Evolutionary conservation across 192 early-diverging fungal species (phyloP).

Genomic region (Backusella morwellensis): DNA sequence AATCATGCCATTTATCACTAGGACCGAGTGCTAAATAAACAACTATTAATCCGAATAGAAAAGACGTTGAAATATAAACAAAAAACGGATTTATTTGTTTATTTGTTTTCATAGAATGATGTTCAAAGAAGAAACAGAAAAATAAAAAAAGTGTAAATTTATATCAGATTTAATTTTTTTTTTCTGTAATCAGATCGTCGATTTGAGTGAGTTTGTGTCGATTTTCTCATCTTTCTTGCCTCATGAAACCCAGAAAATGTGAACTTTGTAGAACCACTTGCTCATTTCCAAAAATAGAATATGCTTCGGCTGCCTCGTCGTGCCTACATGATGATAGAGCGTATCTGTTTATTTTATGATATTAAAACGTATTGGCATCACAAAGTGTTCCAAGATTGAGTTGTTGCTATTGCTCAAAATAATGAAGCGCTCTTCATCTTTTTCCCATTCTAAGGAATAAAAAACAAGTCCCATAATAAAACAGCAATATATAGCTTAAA

Average conservation of each 20-base stretch:
- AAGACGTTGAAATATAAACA: constrained; percentile 10
- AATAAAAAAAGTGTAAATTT: neutral
- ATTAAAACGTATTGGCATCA: too few relatives aligned
- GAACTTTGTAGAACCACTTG: neutral
- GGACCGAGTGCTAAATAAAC: neutral
- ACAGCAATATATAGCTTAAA: too few relatives aligned
- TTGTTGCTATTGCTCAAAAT: too few relatives aligned
- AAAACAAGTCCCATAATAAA: too few relatives aligned
- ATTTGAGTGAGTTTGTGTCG: neutral
- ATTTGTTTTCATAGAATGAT: neutral
- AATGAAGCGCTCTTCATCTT: too few relatives aligned
- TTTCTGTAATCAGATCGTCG: neutral
- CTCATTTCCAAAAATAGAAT: neutral
- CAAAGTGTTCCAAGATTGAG: too few relatives aligned
- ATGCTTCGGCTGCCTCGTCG: neutral
- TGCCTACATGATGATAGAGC: too few relatives aligned
- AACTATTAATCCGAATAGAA: constrained; percentile 10
- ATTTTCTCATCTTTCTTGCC: neutral
- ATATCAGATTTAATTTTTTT: neutral
- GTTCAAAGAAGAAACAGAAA: neutral
- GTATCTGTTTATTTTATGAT: too few relatives aligned
- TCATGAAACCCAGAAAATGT: neutral
- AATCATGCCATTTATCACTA: constrained; percentile 7
- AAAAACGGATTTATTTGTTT: neutral
- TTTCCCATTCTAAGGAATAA: too few relatives aligned